These are phyloP conservation scores for Fusarium hostae DNA, from an alignment of 2,329 filamentous ascomycete genomes.

Conservation along the genomic window DNA sequence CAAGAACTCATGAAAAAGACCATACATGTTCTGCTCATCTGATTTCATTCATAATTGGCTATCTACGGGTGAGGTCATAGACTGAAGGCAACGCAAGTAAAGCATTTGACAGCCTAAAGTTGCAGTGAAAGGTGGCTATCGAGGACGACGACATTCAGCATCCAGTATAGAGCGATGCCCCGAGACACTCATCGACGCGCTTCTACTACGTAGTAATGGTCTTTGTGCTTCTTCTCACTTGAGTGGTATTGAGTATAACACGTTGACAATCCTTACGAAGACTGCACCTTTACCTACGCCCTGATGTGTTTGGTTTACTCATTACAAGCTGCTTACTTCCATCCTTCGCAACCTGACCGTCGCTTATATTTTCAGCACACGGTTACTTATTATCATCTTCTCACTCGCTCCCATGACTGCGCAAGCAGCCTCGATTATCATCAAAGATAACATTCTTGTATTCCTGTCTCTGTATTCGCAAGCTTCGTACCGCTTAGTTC, in stretches of 20 bases:
- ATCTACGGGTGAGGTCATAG: too few relatives aligned
- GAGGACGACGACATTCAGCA: neutral
- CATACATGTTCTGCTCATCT: neutral
- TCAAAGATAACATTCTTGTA: neutral
- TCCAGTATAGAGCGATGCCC: neutral
- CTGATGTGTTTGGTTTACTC: neutral
- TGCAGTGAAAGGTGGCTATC: neutral
- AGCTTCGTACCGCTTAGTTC: too few relatives aligned
- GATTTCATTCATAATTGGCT: neutral
- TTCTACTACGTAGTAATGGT: neutral
- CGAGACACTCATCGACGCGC: neutral
- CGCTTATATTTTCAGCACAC: neutral
- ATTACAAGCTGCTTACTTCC: neutral
- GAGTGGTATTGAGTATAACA: neutral
- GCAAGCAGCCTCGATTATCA: neutral
- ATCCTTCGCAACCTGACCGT: neutral
- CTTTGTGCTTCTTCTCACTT: neutral
- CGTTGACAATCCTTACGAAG: neutral
- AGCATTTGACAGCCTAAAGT: neutral
- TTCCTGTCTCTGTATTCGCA: neutral
- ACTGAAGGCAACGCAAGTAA: neutral
- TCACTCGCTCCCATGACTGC: neutral
- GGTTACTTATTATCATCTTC: neutral
- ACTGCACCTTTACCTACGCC: neutral
- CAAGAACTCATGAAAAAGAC: neutral